Base-by-base conservation (phyloP, 352 stramenopile genomes). In the Globisporangium okanoganense region DNA sequence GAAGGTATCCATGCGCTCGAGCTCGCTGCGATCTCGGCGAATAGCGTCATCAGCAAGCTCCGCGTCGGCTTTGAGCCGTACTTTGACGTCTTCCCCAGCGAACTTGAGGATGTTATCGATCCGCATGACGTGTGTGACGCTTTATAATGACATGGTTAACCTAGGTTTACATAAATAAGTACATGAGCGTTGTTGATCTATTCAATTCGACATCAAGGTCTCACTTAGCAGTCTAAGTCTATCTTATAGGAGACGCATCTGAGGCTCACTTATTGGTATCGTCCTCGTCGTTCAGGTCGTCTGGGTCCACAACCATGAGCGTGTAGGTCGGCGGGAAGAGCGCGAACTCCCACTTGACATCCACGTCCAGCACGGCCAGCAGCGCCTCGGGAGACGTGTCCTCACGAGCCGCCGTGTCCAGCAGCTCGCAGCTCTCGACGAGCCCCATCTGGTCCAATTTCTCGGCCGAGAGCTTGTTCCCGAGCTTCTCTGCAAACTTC, bases 401-500 rank as follows among this genome's bases (percentile, higher is more conserved):
- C 22, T 70, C 53, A 0, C 36, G 38, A 0, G 63, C 51, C 5
- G 72, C 75, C 2, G 51, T 57, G 24, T 78, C 59, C 47, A 84
- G 52, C 20, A 72, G 55, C 22, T 80, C 71, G 50, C 67, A 73
- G 24, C 44, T 58, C 35, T 70, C 57, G 5, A 73, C 22, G 18
- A 73, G 49, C 13, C 59, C 55, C 25, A 75, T 24, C 4, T 31
- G 45, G n/a, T 60, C 47, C 24, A 75, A 54, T 24, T 70, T 40
- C 10, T 29, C 56, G 6, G 54, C n/a, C 8, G 40, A 24, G 5
- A 47, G 5, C 25, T 47, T 22, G 62, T 58, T 31, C 36, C 76
- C 73, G 9, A 74, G 76, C 25, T 71, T 70, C 54, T 88, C 79
- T 35, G 69, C 63, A 49, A 86, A 85, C 56, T 85, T 84, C 24